Evolutionary conservation across 257 asterid species (phyloP), one percentile per base, ranked within the genome.

Genomic region (Solanum gandarillasii): DNA sequence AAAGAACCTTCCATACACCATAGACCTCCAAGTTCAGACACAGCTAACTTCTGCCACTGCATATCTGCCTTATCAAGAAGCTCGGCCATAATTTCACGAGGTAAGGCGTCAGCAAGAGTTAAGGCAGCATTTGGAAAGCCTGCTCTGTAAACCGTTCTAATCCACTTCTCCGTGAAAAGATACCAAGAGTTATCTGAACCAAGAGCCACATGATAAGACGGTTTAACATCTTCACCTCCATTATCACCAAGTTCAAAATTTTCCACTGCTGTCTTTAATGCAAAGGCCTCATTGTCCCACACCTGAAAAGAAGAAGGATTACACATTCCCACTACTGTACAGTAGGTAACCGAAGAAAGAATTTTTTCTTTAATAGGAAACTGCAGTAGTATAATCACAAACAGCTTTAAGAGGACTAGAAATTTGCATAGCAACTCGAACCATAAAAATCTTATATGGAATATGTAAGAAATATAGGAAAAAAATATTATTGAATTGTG

Each of bases 101-200:
- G 99, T 91, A 95, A 92, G 86, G 95, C 93, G 86, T 92, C 96
- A 86, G 95, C 99, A 72, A 78, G 87, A 84, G 95, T 91, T 93
- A 96, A 90, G 86, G 99, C 94, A 76, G 90, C 92, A 87, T 97
- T 94, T 62, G 99, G 99, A 91, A 97, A 94, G 83, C 99, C 98
- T 84, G 94, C 90, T 91, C 89, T 96, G 84, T 95, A 97, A 86
- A 97, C 91, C 83, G 93, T 89, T 94, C 90, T 92, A 84, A 97
- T 94, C 99, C 99, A 97, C 94, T 93, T 97, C 93, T 96, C 98
- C 2, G 99, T 97, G 90, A 97, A 97, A 91, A 97, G 98, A 91
- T 95, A 95, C 99, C 99, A 97, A 36, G 99, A 95, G 89, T 97
- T 97, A 91, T 97, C 99, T 81, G 99, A 97, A 91, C 99, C 95